Base-by-base conservation (phyloP, 768 basidiomycete species). In the Rhodotorula toruloides region DNA sequence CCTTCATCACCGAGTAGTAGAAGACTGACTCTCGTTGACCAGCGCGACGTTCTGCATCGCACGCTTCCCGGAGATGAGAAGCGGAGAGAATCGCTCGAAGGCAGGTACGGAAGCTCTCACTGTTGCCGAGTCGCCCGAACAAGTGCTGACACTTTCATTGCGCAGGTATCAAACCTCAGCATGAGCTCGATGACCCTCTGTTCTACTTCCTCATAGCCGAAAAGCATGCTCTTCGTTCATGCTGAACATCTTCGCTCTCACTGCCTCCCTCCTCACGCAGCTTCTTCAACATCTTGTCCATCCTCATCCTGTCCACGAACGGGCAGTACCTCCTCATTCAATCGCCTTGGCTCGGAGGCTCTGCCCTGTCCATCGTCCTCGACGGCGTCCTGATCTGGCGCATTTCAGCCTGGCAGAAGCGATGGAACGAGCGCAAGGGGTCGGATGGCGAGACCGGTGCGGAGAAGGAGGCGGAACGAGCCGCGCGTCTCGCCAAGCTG, bases 1-100 rank as follows among this genome's bases (percentile, higher is more conserved):
- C 12, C 13, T 27, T 10, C 27, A 48, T 46, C 44, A 3, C 16
- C 32, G 16, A 40, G 47, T 53, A 13, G 43, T 14, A 11, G 13
- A 11, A 53, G 32, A 5, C 32, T 54, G 3, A 27, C 39, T 13
- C n/a, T n/a, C n/a, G n/a, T n/a, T n/a, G n/a, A n/a, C n/a, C n/a
- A n/a, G n/a, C n/a, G n/a, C n/a, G n/a, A n/a, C n/a, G n/a, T 63
- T 63, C 47, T 49, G 54, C 3, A 21, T 25, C 31, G 61, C 61
- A 12, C 54, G 61, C 2, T 8, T 56, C 16, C 54, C 61, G 25
- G n/a, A 48, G 17, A 47, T 17, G 37, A 63, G 39, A 22, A 39
- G 47, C 61, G 54, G 2, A 50, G 27, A 2, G n/a, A n/a, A n/a
- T n/a, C n/a, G n/a, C n/a, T n/a, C n/a, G n/a, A n/a, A n/a, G n/a